Evolutionary conservation across 2,329 filamentous ascomycete genomes (phyloP), one percentile per base, ranked within the genome.

Genomic region (Penicillium sclerotiorum): DNA sequence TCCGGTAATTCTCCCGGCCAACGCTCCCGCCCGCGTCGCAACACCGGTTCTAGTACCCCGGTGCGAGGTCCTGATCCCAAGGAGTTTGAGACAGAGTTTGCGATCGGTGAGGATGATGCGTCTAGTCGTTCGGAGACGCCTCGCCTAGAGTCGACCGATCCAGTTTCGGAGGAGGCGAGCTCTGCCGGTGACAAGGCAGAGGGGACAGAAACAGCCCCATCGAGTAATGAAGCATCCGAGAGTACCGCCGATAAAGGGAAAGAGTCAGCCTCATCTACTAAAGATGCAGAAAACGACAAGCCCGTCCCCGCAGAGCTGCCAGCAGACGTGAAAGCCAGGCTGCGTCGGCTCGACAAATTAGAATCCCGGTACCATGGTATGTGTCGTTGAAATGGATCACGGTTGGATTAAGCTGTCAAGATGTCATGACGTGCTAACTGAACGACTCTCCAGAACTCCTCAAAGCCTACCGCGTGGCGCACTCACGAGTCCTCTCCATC

Each of bases 381-480:
- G 59, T 11, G 32, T 15, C 44, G 7, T 21, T 4, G 20, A 36
- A 36, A 38, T 38, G 8, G 3, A 37, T 38, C 18, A 13, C 13
- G 11, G 11, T 23, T n/a, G 13, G 15, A 12, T n/a, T 32, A 22
- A 15, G 20, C 8, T 13, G 18, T 11, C 11, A 15, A 5, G 8
- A 15, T 11, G 17, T 22, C 15, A 27, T 8, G 23, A 30, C 12
- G 35, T 17, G 21, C 18, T 30, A 28, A n/a, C 5, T 18, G n/a
- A n/a, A n/a, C n/a, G n/a, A 15, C 23, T 21, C 25, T 50, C n/a
- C 58, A 90, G 93, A 97, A 64, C 79, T 99, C 1, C 78, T 97
- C 42, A 87, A 90, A 49, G 96, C 93, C 8, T 99, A 99, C 72
- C 85, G 91, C 54, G 86, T 92, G 57, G 94, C 94, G 15, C 93